Conservation (phyloP, 768 basidiomycete genomes). For the Lentinula sp. region DNA sequence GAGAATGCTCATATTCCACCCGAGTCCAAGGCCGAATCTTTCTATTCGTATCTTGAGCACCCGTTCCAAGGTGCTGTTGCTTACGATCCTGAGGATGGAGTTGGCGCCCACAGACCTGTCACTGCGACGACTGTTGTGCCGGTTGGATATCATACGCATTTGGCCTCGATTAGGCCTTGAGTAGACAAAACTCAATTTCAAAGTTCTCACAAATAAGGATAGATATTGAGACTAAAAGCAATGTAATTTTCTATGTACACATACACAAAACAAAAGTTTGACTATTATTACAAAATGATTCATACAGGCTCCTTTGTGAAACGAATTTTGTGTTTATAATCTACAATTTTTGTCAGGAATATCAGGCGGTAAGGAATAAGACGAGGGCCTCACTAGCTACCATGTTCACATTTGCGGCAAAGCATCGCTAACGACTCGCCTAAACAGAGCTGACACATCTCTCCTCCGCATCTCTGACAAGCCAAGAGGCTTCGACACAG, state of each 20-base stretch:
- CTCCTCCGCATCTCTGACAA: conserved; percentile 2
- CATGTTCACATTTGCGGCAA: conserved; percentile 4
- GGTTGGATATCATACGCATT: background rate
- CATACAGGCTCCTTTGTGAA: too few species aligned
- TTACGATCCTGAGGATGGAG: background rate
- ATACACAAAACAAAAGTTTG: too few species aligned
- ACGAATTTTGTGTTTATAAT: too few species aligned
- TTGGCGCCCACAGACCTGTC: background rate
- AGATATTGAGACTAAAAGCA: too few species aligned
- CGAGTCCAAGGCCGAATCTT: background rate
- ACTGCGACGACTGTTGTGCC: background rate
- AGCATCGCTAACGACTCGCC: conserved; percentile 1
- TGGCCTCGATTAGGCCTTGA: background rate
- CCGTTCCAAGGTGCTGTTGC: background rate
- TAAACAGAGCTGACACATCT: conserved; percentile 6
- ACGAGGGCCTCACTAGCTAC: background rate
- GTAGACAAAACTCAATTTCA: background rate
- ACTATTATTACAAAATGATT: too few species aligned
- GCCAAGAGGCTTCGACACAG: conserved; percentile 1
- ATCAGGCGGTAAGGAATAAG: too few species aligned
- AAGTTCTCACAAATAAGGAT: too few species aligned
- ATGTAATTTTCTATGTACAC: too few species aligned
- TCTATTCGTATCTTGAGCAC: background rate
- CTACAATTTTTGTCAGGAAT: too few species aligned
- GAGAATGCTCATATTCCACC: background rate